Evolutionary conservation across 352 stramenopile species (phyloP).

Genomic region (Phytophthora pisi): DNA sequence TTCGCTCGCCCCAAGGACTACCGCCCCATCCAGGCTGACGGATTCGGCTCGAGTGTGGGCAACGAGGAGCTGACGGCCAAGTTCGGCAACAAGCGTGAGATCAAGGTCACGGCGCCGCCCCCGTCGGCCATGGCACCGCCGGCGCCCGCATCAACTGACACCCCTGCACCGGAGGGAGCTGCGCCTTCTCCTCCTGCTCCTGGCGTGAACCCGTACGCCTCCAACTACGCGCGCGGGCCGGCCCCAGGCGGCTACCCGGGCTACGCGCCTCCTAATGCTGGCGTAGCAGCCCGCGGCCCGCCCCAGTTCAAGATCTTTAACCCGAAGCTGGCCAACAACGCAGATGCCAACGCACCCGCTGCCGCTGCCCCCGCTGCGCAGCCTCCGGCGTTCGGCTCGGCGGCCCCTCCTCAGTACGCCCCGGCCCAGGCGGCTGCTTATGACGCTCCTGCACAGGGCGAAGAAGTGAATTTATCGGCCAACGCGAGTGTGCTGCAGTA

Average conservation of each 20-base stretch:
- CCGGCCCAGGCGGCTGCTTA: conserved; percentile 26
- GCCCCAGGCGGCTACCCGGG: conserved; percentile 45
- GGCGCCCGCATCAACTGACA: conserved; percentile 15
- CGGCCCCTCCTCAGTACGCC: conserved; percentile 18
- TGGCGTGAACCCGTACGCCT: conserved; percentile 67
- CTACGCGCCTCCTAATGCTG: conserved; percentile 36
- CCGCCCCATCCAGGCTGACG: conserved; percentile 86
- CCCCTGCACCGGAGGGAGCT: background rate
- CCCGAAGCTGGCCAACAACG: conserved; percentile 59
- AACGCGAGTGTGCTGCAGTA: conserved; percentile 78
- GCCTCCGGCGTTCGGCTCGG: conserved; percentile 35
- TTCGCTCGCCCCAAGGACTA: conserved; percentile 74
- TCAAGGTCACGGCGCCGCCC: conserved; percentile 82
- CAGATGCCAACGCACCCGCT: conserved; percentile 26
- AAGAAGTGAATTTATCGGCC: conserved; percentile 80
- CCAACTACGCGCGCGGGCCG: conserved; percentile 34
- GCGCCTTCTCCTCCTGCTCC: conserved; percentile 19
- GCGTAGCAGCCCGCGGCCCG: conserved; percentile 39
- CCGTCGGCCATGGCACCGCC: conserved; percentile 40
- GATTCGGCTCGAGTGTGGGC: conserved; percentile 89
- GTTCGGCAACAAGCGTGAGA: conserved; percentile 86
- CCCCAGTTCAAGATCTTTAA: conserved; percentile 92
- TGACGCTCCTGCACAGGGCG: conserved; percentile 44
- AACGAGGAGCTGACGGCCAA: conserved; percentile 90
- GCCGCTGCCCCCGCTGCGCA: conserved; percentile 16